Evolutionary conservation across 208 protist genomes (phyloP).

Genomic region (Leishmania major): DNA sequence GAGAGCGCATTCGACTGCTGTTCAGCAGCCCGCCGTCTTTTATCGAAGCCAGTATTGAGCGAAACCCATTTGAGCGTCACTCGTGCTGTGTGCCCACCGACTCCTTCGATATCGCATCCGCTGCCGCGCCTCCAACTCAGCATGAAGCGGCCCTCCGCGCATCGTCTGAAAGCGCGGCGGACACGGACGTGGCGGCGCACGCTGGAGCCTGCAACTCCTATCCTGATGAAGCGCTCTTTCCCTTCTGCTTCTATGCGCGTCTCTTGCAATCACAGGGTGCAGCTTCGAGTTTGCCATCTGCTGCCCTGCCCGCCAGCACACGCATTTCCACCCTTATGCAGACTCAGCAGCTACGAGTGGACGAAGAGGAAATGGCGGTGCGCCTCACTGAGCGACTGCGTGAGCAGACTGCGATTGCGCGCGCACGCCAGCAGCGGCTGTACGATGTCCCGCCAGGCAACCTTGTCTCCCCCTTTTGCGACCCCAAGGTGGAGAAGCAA

Average conservation of each 20-base stretch:
- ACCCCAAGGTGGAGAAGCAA: constrained; percentile 51
- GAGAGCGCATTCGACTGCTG: constrained; percentile 45
- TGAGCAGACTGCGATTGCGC: not conserved
- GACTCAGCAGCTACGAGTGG: constrained; percentile 5
- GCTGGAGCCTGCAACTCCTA: not conserved
- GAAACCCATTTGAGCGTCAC: constrained; percentile 25
- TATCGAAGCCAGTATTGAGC: constrained; percentile 9
- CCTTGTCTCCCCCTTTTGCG: constrained; percentile 33
- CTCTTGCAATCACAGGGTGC: constrained; percentile 23
- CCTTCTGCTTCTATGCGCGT: constrained; percentile 66
- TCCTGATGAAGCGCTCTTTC: constrained; percentile 5
- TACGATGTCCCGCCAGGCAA: not conserved
- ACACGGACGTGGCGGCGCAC: not conserved
- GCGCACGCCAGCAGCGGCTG: not conserved
- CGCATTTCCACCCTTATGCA: not conserved
- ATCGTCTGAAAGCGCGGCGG: not conserved
- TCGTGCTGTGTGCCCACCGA: constrained; percentile 5
- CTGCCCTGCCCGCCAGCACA: not conserved
- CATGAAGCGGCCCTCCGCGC: not conserved
- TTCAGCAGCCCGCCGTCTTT: constrained; percentile 27
- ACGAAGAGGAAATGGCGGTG: constrained; percentile 26
- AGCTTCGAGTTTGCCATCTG: not conserved
- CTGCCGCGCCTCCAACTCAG: not conserved
- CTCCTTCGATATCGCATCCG: not conserved
- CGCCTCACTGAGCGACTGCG: constrained; percentile 40